Evolutionary conservation across 805 yeast genomes (phyloP).

Genomic region (Hanseniaspora taiwanica): DNA sequence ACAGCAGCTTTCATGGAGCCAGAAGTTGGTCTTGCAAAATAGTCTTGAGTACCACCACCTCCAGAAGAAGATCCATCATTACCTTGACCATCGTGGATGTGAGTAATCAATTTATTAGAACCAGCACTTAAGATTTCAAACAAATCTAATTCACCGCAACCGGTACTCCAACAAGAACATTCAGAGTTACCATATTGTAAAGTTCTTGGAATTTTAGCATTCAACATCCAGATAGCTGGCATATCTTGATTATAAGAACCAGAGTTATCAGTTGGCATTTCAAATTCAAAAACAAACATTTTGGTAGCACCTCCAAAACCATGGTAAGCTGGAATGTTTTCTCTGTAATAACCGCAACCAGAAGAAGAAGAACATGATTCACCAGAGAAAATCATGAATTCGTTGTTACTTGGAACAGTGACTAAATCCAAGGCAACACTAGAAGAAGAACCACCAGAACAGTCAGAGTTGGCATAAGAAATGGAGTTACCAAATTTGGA

Average conservation of each 20-base stretch:
- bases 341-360: conserved; percentile 78
- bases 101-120: conserved; percentile 59
- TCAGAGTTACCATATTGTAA: conserved; percentile 73
- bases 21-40: conserved; percentile 72
- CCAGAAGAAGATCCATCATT: conserved; percentile 39
- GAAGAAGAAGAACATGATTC: conserved; percentile 37
- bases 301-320: conserved; percentile 80
- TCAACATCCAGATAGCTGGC: conserved; percentile 97
- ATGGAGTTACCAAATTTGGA: conserved; percentile 82
- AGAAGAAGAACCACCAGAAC: conserved; percentile 55
- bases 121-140: conserved; percentile 80
- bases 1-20: conserved; percentile 82
- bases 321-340: conserved; percentile 81
- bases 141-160: conserved; percentile 96
- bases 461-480: conserved; percentile 71
- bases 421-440: conserved; percentile 59
- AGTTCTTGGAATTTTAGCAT: conserved; percentile 94
- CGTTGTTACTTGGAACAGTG: conserved; percentile 58
- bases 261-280: conserved; percentile 62
- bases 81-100: conserved; percentile 79
- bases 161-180: conserved; percentile 94
- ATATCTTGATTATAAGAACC: conserved; percentile 56
- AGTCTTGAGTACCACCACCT: conserved; percentile 85
- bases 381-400: conserved; percentile 73
- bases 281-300: conserved; percentile 85